Evolutionary conservation across 2,329 filamentous ascomycete species (phyloP), one percentile per base, ranked within the genome.

Genomic region (Fusarium xyrophilum): DNA sequence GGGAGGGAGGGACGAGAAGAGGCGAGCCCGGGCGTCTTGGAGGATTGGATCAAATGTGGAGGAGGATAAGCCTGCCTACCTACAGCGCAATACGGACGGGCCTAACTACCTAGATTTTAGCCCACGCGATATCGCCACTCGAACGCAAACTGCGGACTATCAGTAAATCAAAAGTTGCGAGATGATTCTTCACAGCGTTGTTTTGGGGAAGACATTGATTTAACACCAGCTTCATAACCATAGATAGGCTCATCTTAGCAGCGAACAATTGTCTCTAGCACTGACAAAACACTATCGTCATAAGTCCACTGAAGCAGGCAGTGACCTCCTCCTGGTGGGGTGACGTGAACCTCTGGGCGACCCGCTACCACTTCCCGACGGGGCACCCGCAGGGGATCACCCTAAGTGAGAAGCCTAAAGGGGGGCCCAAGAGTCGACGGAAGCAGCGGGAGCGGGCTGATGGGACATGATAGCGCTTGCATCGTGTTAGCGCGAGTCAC

Each of bases 71-170:
- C 47, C 62, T 25, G 6, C 23, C 23, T 25, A 25, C 23, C 23
- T 48, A 35, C 21, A 50, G 32, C 9, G 14, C 30, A 36, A 50
- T 38, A 50, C 32, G 17, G 32, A 50, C 23, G 32, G 28, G 28
- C 28, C 28, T 33, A 47, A n/a, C 46, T 53, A 64, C 9, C 8
- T 52, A 65, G 27, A 54, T 33, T 23, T 55, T 70, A 60, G 57
- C 67, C 60, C 60, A 70, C 54, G 69, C 63, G 63, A 71, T 48
- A 55, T 70, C 63, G 69, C 69, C 69, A 71, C 69, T 25, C 32
- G 28, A 46, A 25, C 21, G 27, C 48, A 55, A 32, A 59, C 42
- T 51, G 38, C 21, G n/a, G 19, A 30, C 46, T 40, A 14, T 42
- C n/a, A 32, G 38, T 44, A 13, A 33, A 33, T 33, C 14, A 32